Conservation (phyloP, 2,329 filamentous ascomycete genomes). For the Lasiodiplodia sp. region DNA sequence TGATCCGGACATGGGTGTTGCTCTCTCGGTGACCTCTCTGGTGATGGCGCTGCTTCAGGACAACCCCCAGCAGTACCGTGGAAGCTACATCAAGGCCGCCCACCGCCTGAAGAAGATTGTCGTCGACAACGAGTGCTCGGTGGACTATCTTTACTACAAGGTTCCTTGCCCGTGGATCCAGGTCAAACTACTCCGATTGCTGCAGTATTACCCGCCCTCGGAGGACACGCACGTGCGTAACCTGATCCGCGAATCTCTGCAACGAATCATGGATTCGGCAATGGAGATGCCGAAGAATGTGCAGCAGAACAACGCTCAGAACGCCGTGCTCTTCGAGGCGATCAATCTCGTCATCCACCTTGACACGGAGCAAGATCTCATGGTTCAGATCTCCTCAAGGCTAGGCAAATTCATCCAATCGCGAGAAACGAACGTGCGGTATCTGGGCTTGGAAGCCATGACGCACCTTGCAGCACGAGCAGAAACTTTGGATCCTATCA, state of each 20-base stretch:
- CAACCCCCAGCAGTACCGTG: slow-evolving; percentile 91
- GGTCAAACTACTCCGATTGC: slow-evolving; percentile 86
- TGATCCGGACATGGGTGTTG: slow-evolving; percentile 91
- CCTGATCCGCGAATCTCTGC: slow-evolving; percentile 89
- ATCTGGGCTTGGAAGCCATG: slow-evolving; percentile 96
- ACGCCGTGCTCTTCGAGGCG: slow-evolving; percentile 96
- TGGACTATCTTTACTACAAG: slow-evolving; percentile 98
- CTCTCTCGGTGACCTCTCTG: slow-evolving; percentile 91
- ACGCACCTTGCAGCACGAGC: slow-evolving; percentile 93
- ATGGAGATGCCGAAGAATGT: slow-evolving; percentile 97
- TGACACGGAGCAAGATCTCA: slow-evolving; percentile 90
- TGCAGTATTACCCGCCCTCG: slow-evolving; percentile 93
- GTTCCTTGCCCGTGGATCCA: slow-evolving; percentile 99
- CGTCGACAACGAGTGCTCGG: slow-evolving; percentile 86
- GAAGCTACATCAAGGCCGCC: slow-evolving; percentile 92
- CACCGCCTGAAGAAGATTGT: slow-evolving; percentile 87
- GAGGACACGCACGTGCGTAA: slow-evolving; percentile 92
- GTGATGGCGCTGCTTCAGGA: slow-evolving; percentile 96
- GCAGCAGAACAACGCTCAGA: slow-evolving; percentile 98
- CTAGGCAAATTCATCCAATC: slow-evolving; percentile 97
- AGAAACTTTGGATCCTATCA: slow-evolving; percentile 95
- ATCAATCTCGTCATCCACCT: slow-evolving; percentile 98
- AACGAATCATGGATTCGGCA: slow-evolving; percentile 88
- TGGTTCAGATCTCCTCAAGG: slow-evolving; percentile 92
- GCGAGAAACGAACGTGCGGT: slow-evolving; percentile 95